A percentile compares a stretch with the other conserved stretches of the same genome.
Evolutionary conservation across 1,284 basidiomycete species (phyloP).

Genomic region (Boletus coffeatus): DNA sequence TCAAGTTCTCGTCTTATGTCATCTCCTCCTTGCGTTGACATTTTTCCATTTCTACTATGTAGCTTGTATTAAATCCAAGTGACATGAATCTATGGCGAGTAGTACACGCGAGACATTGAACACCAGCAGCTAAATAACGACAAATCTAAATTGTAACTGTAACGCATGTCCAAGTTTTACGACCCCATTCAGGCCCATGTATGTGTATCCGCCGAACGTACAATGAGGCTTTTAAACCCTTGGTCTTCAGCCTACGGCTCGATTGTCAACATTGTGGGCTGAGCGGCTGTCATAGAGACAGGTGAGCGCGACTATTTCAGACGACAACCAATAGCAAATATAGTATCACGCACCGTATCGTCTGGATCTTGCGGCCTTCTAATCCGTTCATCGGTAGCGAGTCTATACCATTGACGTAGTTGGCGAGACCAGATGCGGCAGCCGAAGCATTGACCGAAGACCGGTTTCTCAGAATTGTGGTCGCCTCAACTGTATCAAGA

Average conservation of each 20-base stretch:
- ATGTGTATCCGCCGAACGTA: background rate
- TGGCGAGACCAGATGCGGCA: conserved; percentile 54
- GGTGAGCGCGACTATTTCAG: background rate
- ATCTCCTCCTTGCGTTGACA: background rate
- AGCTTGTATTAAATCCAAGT: background rate
- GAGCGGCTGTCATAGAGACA: conserved; percentile 1
- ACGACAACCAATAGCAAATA: background rate
- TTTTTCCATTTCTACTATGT: background rate
- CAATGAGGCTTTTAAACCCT: background rate
- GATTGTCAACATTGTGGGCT: background rate
- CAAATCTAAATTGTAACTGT: background rate
- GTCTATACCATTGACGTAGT: conserved; percentile 69
- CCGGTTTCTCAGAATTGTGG: conserved; percentile 73
- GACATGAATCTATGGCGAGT: background rate
- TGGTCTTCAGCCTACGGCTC: conserved; percentile 12
- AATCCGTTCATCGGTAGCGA: conserved; percentile 70
- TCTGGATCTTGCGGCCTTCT: conserved; percentile 43
- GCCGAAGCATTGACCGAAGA: conserved; percentile 45
- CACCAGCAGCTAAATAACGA: background rate
- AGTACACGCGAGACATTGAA: background rate
- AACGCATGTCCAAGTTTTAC: background rate
- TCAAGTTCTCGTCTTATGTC: conserved; percentile 7
- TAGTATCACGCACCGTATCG: conserved; percentile 5
- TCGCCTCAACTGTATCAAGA: conserved; percentile 74
- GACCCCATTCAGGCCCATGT: background rate